phyloP scores from a whole-genome alignment of 2,329 filamentous ascomycete genomes.

The Diplodia sapinea region DNA sequence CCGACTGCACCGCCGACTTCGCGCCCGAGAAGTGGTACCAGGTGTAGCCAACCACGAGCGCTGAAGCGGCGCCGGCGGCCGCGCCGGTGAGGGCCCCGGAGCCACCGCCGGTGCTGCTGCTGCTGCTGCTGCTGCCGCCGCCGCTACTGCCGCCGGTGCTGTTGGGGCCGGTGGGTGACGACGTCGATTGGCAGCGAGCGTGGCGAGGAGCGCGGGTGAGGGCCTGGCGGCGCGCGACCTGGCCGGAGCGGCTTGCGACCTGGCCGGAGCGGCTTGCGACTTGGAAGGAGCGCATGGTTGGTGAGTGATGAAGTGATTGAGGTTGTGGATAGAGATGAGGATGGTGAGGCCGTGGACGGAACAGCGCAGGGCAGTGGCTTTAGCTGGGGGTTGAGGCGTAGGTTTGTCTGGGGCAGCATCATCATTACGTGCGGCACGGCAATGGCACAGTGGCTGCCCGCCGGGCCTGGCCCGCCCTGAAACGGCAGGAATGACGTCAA shows the following conservation, averaged over 20 bases:
- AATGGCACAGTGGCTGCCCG: not conserved
- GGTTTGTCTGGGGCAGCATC: not conserved
- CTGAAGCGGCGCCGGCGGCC: slow-evolving; percentile 56
- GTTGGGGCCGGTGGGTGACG: slow-evolving; percentile 32
- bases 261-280: slow-evolving; percentile 12
- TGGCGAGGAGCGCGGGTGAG: slow-evolving; percentile 9
- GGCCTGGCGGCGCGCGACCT: not conserved
- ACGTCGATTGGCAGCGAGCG: slow-evolving; percentile 44
- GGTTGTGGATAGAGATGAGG: not conserved
- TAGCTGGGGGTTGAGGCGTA: too few species aligned
- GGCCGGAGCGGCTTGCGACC: slow-evolving; percentile 7
- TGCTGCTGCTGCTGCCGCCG: not conserved
- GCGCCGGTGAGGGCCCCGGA: slow-evolving; percentile 55
- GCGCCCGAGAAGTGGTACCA: slow-evolving; percentile 63
- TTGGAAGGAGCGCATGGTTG: slow-evolving; percentile 1
- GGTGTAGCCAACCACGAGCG: slow-evolving; percentile 55
- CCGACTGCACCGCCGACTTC: slow-evolving; percentile 55
- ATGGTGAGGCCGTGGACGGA: not conserved
- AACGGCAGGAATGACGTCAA: slow-evolving; percentile 2
- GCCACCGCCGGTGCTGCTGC: slow-evolving; percentile 32
- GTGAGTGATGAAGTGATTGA: not conserved
- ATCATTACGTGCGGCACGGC: not conserved
- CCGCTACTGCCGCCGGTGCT: not conserved
- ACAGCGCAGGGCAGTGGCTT: not conserved
- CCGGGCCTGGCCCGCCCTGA: not conserved